Evolutionary conservation across 306 rosid species (phyloP), one percentile per base, ranked within the genome.

Genomic region (Trifolium fragiferum): DNA sequence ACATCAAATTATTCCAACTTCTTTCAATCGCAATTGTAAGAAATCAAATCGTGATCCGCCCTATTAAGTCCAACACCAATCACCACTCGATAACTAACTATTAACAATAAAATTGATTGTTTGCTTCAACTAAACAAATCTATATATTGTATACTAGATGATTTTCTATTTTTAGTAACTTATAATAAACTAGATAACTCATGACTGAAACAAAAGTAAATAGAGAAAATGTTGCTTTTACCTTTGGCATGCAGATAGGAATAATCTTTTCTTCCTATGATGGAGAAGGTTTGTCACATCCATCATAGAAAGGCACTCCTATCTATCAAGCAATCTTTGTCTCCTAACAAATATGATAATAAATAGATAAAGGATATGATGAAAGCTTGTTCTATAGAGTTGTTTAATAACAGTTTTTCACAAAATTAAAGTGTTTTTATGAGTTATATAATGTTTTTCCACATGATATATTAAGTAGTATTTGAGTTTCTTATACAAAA

Each of bases 241-340:
- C 19, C 7, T 65, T 38, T 23, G 13, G 44, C 15, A 25, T 25
- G 27, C 27, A 63, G 35, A 65, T 9, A 59, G 49, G 80, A 76
- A 76, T 76, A 76, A 67, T 44, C 75, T 68, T 68, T 67, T 16
- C 80, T 67, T 76, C 4, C 40, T 8, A 27, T 46, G 59, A 54
- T 20, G 71, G 71, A 65, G 51, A 65, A 41, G 70, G 50, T 58
- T 43, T 66, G 60, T 50, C 40, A 49, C 33, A 30, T 23, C 25
- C 66, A 55, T 40, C 47, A 32, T 10, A 25, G 37, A 27, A 76
- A 55, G 74, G 23, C 19, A 68, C 12, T 57, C 30, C 10, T 10
- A 19, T 27, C 10, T 10, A 19, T 40, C 59, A 43, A 76, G 74
- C 59, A 76, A 76, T 21, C 46, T 37, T 4, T 55, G 46, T 76